phyloP scores from a whole-genome alignment of 768 basidiomycete species.

The Phaeotremella skinneri region DNA sequence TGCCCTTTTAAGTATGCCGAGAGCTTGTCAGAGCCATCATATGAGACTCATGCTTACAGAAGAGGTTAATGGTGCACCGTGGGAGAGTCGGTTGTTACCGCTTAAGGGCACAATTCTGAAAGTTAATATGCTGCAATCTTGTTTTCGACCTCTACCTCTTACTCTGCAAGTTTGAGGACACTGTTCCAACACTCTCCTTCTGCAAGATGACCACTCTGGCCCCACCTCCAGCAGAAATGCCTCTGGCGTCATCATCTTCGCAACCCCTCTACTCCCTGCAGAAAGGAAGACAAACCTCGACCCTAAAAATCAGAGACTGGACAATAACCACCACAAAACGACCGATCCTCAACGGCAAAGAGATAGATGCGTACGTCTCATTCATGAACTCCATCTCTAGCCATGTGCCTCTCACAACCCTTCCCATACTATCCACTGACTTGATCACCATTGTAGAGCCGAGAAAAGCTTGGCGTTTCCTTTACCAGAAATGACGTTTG shows the following conservation, averaged over 20 bases:
- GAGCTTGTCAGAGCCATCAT: too few relatives aligned
- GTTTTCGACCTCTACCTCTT: too few relatives aligned
- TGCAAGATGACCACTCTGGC: conserved; percentile 1
- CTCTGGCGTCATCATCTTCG: conserved; percentile 1
- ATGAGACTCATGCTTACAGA: too few relatives aligned
- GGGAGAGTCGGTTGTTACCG: background rate
- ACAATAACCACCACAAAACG: conserved; percentile 46
- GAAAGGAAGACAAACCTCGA: conserved; percentile 2
- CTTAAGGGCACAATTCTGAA: too few relatives aligned
- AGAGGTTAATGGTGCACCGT: too few relatives aligned
- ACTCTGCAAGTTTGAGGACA: too few relatives aligned
- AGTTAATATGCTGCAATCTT: too few relatives aligned
- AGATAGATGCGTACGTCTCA: conserved; percentile 61
- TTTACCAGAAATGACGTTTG: conserved; percentile 95
- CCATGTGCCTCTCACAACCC: too few relatives aligned
- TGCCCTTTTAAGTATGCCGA: too few relatives aligned
- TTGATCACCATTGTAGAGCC: conserved; percentile 46
- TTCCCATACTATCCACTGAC: too few relatives aligned
- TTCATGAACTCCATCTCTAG: too few relatives aligned
- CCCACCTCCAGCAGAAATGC: conserved; percentile 11
- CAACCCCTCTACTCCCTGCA: background rate
- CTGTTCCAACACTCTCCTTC: too few relatives aligned
- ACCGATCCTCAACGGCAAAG: conserved; percentile 58
- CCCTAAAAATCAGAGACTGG: conserved; percentile 52
- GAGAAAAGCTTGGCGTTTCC: conserved; percentile 62